Base-by-base conservation (phyloP, 1,284 basidiomycete species). In the Quambalaria eucalypti region DNA sequence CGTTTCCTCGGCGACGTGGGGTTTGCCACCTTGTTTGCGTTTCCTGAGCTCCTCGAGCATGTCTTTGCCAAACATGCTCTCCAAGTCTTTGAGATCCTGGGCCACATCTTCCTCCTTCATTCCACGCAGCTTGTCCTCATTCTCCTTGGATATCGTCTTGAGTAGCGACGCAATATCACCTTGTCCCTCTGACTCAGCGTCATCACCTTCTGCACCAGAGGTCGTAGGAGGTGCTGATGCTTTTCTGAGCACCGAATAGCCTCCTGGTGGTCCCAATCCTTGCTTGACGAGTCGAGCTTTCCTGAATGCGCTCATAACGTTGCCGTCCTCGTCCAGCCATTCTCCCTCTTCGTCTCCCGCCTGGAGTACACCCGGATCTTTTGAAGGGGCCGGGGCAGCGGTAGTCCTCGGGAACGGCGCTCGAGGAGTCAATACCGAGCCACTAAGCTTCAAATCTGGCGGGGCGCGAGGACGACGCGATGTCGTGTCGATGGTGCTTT, bases 341-440 rank as follows among this genome's bases (percentile, higher is more conserved):
- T 86, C 3, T 81, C 82, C 62, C 80, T 82, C 2, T 55, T 84
- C 16, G 71, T 85, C n/a, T n/a, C n/a, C n/a, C n/a, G n/a, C n/a
- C n/a, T n/a, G n/a, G n/a, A n/a, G n/a, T n/a, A n/a, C n/a, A n/a
- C n/a, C n/a, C n/a, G n/a, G n/a, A n/a, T n/a, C n/a, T n/a, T n/a
- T n/a, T n/a, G n/a, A n/a, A n/a, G n/a, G n/a, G n/a, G n/a, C n/a
- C n/a, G n/a, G n/a, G n/a, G n/a, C n/a, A n/a, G n/a, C n/a, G n/a
- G n/a, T n/a, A n/a, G n/a, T n/a, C n/a, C n/a, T n/a, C n/a, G n/a
- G n/a, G n/a, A n/a, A n/a, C n/a, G n/a, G n/a, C n/a, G n/a, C n/a
- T n/a, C n/a, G n/a, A n/a, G n/a, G n/a, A n/a, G n/a, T n/a, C n/a
- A n/a, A n/a, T n/a, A n/a, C n/a, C n/a, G n/a, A n/a, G n/a, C n/a